Conservation (phyloP, 2,329 filamentous ascomycete species). For the Sporothrix brunneoviolacea region DNA sequence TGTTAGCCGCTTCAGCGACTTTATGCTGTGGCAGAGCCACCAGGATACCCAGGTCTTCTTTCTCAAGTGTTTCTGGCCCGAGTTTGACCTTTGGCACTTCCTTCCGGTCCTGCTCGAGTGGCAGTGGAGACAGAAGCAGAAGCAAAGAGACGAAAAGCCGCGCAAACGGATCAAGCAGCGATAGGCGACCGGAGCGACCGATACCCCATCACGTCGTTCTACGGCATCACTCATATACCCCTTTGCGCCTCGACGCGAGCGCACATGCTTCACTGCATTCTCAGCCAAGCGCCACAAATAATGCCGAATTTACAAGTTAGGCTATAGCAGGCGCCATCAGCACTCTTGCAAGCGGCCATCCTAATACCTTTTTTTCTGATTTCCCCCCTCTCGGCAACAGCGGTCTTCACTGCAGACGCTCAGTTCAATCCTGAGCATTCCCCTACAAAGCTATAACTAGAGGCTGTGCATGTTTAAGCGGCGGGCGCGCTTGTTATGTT, state of each 20-base stretch:
- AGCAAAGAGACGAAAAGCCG: slow-evolving; percentile 43
- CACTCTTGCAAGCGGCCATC: too few relatives aligned
- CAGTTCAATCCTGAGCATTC: too few relatives aligned
- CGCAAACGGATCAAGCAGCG: slow-evolving; percentile 29
- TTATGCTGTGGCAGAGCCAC: slow-evolving; percentile 98
- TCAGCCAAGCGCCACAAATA: too few relatives aligned
- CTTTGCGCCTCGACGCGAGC: too few relatives aligned
- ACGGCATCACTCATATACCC: too few relatives aligned
- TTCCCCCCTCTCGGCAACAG: neutral
- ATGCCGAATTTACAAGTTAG: too few relatives aligned
- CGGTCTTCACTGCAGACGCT: too few relatives aligned
- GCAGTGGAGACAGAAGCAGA: slow-evolving; percentile 61
- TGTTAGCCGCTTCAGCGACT: slow-evolving; percentile 88
- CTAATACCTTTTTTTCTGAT: neutral
- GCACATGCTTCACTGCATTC: too few relatives aligned
- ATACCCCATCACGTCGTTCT: neutral
- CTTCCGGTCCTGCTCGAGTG: slow-evolving; percentile 88
- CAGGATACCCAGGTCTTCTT: slow-evolving; percentile 90
- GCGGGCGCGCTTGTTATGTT: neutral
- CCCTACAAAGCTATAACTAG: too few relatives aligned
- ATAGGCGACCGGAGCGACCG: neutral
- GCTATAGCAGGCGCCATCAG: too few relatives aligned
- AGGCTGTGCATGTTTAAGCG: too few relatives aligned
- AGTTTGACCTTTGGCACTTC: slow-evolving; percentile 91
- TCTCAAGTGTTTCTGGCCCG: slow-evolving; percentile 86